Base-by-base conservation (phyloP, 441 rosid genomes). In the Populus hybrid region DNA sequence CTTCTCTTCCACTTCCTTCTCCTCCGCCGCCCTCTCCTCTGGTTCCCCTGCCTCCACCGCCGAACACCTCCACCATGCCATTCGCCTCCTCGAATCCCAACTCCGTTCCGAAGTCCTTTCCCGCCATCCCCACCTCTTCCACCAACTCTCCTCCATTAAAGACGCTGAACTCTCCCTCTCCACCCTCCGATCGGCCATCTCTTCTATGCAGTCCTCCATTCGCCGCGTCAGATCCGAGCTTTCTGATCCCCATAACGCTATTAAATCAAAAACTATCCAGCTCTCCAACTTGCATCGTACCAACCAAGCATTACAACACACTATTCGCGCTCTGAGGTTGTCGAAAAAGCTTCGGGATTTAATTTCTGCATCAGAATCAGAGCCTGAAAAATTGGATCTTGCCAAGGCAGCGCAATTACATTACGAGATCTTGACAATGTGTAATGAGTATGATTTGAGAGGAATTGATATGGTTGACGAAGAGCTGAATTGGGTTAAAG, bases 1-100 rank as follows among this genome's bases (percentile, higher is more conserved):
- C 46, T 96, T 96, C 85, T 96, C 99, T 65, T 88, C 98, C 83
- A 82, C 93, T 36, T 82, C 98, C 16, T 96, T 96, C 88, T 96
- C 98, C 79, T 90, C 97, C 36, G 92, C 98, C 26, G 98, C 98
- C 20, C 96, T 96, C 75, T 92, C 98, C 67, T 93, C 98, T 67
- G 98, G 98, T 70, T 94, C 98, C 73, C 99, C 97, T 0, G 99
- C 99, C 80, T 96, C 97, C 80, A 96, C 98, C 53, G 97, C 95
- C 83, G 98, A 94, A 79, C 94, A 89, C 74, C 98, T 96, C 77
- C 97, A 91, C 90, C 90, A 91, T 64, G 95, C 97, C 70, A 96
- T 94, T 72, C 96, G 91, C 69, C 94, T 92, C 77, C 97, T 96
- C 73, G 98, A 96, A 65, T 81, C 95, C 6, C 98, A 96, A 83